Base-by-base conservation (phyloP, 371 early-diverging fungal species). In the Rhizopus arrhizus region DNA sequence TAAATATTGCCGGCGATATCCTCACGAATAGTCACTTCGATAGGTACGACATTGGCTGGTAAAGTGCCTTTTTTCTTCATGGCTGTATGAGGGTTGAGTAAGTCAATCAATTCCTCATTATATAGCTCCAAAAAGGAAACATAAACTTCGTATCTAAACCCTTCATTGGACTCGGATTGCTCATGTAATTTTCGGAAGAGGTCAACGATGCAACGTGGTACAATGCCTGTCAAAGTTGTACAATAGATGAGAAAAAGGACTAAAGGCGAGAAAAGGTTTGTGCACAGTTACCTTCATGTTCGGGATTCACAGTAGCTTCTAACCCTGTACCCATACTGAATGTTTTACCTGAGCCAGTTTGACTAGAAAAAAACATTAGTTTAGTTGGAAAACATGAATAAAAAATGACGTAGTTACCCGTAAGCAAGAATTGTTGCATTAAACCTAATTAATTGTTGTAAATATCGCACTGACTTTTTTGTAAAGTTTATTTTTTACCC, bases 101-200 rank as follows among this genome's bases (percentile, higher is more conserved):
- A 84, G 72, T 96, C 95, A 35, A 89, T 86, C 7, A 97, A 78
- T 58, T 95, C 94, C 78, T 99, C 99, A 74, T 99, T 99, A 82
- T 99, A 98, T 31, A 99, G 76, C 73, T 99, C 99, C n/a, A 97
- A 64, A 72, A 91, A 96, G 47, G 93, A 87, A 6, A 89, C 85
- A 48, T 68, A 82, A 28, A 91, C 84, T 63, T 87, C 81, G 55
- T 85, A 87, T 11, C 83, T 78, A 61, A 74, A 85, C 8, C 72
- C 64, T 12, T 11, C 15, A 15, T 43, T 43, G 43, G 83, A 54
- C 46, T 62, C 74, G 70, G 73, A 73, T 48, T 73, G 70, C 34
- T 53, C 61, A 42, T 77, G 51, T 52, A 86, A 56, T 13, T 66
- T 61, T 34, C 64, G 57, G 60, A 81, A 95, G 22, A 96, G 81